Percentiles rank a stretch among this genome's conserved stretches.
Evolutionary conservation across 2,329 filamentous ascomycete genomes (phyloP).

Genomic region (Tolypocladium tundrense): DNA sequence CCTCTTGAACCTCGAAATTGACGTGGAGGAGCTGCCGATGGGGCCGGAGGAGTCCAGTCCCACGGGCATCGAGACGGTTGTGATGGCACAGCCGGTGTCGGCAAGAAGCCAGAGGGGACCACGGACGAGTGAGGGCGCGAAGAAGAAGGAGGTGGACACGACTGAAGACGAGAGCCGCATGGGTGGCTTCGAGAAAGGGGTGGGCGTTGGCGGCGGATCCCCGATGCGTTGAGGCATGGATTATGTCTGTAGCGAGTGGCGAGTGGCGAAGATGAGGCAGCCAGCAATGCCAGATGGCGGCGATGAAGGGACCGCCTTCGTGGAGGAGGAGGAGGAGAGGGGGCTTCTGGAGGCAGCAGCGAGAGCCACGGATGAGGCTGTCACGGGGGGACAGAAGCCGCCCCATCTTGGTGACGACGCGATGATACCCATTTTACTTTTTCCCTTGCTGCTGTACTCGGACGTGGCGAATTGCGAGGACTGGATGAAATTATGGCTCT

Average conservation of each 20-base stretch:
- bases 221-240: not conserved
- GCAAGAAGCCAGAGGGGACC: not conserved
- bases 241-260: too few relatives aligned
- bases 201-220: not conserved
- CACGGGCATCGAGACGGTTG: slow-evolving; percentile 71
- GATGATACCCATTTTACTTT: too few relatives aligned
- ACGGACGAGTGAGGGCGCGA: not conserved
- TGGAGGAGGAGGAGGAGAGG: not conserved
- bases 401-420: too few relatives aligned
- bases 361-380: too few relatives aligned
- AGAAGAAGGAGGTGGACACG: slow-evolving; percentile 3
- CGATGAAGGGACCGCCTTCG: too few relatives aligned
- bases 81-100: slow-evolving; percentile 59
- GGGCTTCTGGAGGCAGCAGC: too few relatives aligned
- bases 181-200: slow-evolving; percentile 18
- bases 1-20: slow-evolving; percentile 65
- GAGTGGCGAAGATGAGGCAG: not conserved
- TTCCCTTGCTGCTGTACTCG: too few relatives aligned
- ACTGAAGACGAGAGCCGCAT: slow-evolving; percentile 3
- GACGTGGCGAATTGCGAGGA: too few relatives aligned
- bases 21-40: slow-evolving; percentile 77
- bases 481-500: too few relatives aligned
- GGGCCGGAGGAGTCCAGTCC: slow-evolving; percentile 63
- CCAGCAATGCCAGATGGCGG: not conserved
- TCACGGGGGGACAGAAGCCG: too few relatives aligned